phyloP scores from a whole-genome alignment of 2,329 filamentous ascomycete species.

The Fusarium brachygibbosum region DNA sequence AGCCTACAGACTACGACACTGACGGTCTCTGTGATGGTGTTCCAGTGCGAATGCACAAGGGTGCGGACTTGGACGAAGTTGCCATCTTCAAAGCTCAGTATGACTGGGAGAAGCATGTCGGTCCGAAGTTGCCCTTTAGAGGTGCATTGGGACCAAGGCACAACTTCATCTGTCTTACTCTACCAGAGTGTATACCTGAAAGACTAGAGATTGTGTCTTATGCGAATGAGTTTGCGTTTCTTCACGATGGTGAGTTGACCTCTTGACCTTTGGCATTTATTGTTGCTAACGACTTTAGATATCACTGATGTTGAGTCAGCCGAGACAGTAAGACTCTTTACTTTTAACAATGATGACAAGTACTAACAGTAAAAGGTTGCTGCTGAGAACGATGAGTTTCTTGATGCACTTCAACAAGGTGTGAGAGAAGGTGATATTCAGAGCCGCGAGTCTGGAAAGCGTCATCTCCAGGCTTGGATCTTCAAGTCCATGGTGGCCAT shows the following conservation, averaged over 20 bases:
- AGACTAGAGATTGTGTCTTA: slow-evolving; percentile 1
- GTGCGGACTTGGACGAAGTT: slow-evolving; percentile 1
- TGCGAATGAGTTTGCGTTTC: not conserved
- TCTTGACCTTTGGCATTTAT: accelerated
- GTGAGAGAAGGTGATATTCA: not conserved
- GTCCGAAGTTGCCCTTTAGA: slow-evolving; percentile 1
- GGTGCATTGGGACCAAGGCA: not conserved
- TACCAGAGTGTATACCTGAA: not conserved
- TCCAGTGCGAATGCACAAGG: slow-evolving; percentile 9
- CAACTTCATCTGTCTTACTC: slow-evolving; percentile 1
- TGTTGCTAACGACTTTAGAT: not conserved
- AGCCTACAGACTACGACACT: slow-evolving; percentile 9
- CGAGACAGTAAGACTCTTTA: not conserved
- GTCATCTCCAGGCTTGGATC: not conserved
- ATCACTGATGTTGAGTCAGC: slow-evolving; percentile 1
- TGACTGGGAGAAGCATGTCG: slow-evolving; percentile 9
- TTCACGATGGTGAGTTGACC: not conserved
- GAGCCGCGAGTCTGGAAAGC: not conserved
- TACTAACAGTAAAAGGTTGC: not conserved
- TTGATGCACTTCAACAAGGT: slow-evolving; percentile 1
- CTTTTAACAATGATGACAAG: accelerated
- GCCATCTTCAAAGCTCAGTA: slow-evolving; percentile 9
- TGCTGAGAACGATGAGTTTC: not conserved
- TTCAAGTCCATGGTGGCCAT: not conserved
- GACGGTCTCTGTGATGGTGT: slow-evolving; percentile 9